phyloP scores from a whole-genome alignment of 805 yeast species.

The Saccharomycopsis amapae region DNA sequence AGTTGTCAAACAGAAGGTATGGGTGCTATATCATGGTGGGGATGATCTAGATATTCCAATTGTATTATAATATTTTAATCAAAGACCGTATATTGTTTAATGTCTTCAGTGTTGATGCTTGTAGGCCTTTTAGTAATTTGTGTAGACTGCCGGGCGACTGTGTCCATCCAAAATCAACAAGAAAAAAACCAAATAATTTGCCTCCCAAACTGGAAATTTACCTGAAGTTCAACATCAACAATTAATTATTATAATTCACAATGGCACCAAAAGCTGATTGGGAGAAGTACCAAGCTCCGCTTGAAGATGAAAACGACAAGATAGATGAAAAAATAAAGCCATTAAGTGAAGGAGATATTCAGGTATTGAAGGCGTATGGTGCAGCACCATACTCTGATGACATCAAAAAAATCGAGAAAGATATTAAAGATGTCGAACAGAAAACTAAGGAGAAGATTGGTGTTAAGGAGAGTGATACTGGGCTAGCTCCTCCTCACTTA shows the following conservation, averaged over 20 bases:
- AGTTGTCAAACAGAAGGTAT: slow-evolving; percentile 94
- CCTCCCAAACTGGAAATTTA: background rate
- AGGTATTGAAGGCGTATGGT: slow-evolving; percentile 93
- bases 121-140: too few relatives aligned
- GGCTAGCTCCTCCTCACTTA: slow-evolving; percentile 91
- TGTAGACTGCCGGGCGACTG: background rate
- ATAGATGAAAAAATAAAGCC: slow-evolving; percentile 75
- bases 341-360: slow-evolving; percentile 92
- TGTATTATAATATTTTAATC: background rate
- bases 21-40: slow-evolving; percentile 98
- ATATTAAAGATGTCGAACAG: slow-evolving; percentile 73
- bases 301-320: slow-evolving; percentile 49
- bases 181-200: background rate
- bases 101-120: too few relatives aligned
- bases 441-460: slow-evolving; percentile 94
- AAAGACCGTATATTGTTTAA: too few relatives aligned
- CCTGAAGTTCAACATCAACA: background rate
- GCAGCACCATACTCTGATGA: slow-evolving; percentile 90
- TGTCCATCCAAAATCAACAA: background rate
- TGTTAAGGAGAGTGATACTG: slow-evolving; percentile 91
- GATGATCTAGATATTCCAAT: slow-evolving; percentile 38
- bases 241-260: slow-evolving; percentile 11
- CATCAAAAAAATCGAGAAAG: slow-evolving; percentile 78
- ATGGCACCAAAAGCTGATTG: slow-evolving; percentile 98
- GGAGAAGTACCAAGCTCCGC: slow-evolving; percentile 94